phyloP scores from a whole-genome alignment of 2,329 filamentous ascomycete species.

The Saccharata proteae region DNA sequence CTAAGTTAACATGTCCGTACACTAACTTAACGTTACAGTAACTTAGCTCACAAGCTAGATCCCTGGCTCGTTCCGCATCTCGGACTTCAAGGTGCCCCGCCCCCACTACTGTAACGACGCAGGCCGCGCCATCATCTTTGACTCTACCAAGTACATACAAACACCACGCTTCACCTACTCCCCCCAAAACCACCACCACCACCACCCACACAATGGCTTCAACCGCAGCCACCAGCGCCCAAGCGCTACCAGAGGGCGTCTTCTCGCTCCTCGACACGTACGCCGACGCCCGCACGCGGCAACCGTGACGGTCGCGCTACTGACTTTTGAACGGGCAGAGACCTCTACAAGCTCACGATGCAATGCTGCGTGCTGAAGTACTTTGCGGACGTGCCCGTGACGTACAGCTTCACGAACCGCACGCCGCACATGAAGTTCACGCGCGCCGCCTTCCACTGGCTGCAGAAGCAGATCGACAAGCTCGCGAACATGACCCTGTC shows the following conservation, averaged over 20 bases:
- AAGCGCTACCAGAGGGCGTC: conserved; percentile 24
- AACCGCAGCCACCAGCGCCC: conserved; percentile 2
- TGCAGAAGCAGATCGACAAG: conserved; percentile 69
- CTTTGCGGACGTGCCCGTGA: conserved; percentile 69
- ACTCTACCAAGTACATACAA: too few species aligned
- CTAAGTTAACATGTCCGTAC: too few species aligned
- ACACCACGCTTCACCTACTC: too few species aligned
- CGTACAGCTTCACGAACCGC: conserved; percentile 89
- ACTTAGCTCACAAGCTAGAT: too few species aligned
- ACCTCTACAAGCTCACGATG: conserved; percentile 97
- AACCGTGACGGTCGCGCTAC: neutral
- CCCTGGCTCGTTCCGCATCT: too few species aligned
- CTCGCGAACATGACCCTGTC: conserved; percentile 72
- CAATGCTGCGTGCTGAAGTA: conserved; percentile 81
- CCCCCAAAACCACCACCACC: too few species aligned
- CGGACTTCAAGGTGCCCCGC: too few species aligned
- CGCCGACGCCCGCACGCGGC: conserved; percentile 3
- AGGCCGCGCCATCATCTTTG: too few species aligned
- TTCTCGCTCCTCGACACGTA: conserved; percentile 36
- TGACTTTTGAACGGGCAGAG: conserved; percentile 29
- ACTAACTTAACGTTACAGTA: too few species aligned
- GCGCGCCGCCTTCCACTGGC: conserved; percentile 71
- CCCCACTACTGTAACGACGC: too few species aligned
- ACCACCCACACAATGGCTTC: too few species aligned
- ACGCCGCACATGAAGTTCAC: conserved; percentile 89